A percentile compares a stretch with the other conserved stretches of the same genome.
These are phyloP conservation scores for Helotiales sp. DNA, from an alignment of 2,329 filamentous ascomycete species.

Conservation along the genomic window DNA sequence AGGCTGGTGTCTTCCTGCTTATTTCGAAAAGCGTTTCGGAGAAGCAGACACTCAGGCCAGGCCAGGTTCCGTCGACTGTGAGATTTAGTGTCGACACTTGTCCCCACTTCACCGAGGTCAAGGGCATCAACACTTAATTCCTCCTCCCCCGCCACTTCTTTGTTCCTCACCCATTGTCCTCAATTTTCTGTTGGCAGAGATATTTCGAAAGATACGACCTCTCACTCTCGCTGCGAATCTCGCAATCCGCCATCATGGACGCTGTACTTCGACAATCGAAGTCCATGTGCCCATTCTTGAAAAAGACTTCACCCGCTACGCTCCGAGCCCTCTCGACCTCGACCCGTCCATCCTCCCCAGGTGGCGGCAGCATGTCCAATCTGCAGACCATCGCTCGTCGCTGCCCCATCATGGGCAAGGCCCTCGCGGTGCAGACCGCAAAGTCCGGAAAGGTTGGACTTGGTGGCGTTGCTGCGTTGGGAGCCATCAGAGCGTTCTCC, in stretches of 20 bases:
- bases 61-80: neutral
- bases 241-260: conserved; percentile 67
- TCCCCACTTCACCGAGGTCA: conserved; percentile 3
- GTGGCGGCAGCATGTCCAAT: conserved; percentile 94
- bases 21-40: neutral
- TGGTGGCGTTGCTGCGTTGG: conserved; percentile 43
- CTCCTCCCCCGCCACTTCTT: neutral
- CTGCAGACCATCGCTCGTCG: conserved; percentile 90
- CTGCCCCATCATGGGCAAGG: conserved; percentile 99
- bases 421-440: conserved; percentile 80
- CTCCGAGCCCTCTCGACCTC: conserved; percentile 83
- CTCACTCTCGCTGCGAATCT: neutral
- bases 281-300: conserved; percentile 95
- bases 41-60: neutral
- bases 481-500: conserved; percentile 52
- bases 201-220: neutral
- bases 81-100: neutral
- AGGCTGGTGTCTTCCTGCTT: neutral
- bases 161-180: neutral
- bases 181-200: conserved; percentile 14
- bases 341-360: conserved; percentile 61
- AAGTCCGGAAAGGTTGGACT: conserved; percentile 47
- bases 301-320: conserved; percentile 88
- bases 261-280: conserved; percentile 91
- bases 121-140: neutral